Percentiles rank a stretch among this genome's conserved stretches.
phyloP scores from a whole-genome alignment of 2,329 filamentous ascomycete species.

The Teratosphaeria gauchensis region DNA sequence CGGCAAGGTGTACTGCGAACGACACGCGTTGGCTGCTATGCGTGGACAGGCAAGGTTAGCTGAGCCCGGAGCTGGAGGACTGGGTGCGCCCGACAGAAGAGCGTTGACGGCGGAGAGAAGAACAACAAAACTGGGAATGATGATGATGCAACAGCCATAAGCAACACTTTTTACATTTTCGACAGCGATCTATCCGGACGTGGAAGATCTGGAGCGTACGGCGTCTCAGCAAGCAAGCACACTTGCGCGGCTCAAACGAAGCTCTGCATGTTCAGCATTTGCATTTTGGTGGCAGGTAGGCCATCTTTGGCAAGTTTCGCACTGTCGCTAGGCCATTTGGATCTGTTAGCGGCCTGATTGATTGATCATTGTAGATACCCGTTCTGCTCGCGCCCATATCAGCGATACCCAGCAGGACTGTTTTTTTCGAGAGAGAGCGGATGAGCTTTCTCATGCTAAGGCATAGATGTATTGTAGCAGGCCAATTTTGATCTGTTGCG shows the following conservation, averaged over 20 bases:
- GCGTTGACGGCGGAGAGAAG: conserved; percentile 23
- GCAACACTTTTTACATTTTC: neutral
- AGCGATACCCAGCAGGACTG: conserved; percentile 2
- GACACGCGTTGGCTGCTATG: conserved; percentile 56
- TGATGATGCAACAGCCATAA: conserved; percentile 21
- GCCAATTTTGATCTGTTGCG: neutral
- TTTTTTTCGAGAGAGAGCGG: neutral
- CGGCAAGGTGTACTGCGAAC: conserved; percentile 73
- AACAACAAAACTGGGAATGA: conserved; percentile 28
- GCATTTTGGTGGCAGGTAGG: neutral
- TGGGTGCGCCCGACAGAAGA: conserved; percentile 10
- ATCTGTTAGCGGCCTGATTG: neutral
- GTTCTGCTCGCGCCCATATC: neutral
- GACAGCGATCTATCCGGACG: neutral
- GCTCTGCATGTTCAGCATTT: neutral
- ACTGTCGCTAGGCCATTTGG: neutral
- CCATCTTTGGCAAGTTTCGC: neutral
- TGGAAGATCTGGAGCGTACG: neutral
- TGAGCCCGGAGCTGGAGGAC: conserved; percentile 6
- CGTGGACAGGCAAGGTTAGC: conserved; percentile 17
- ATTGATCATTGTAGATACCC: conserved; percentile 8
- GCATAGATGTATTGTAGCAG: neutral
- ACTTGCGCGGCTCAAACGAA: neutral
- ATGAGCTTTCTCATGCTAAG: neutral
- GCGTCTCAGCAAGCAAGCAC: neutral